These are phyloP conservation scores for Thelonectria blattea DNA, from an alignment of 2,329 filamentous ascomycete genomes.

Conservation along the genomic window DNA sequence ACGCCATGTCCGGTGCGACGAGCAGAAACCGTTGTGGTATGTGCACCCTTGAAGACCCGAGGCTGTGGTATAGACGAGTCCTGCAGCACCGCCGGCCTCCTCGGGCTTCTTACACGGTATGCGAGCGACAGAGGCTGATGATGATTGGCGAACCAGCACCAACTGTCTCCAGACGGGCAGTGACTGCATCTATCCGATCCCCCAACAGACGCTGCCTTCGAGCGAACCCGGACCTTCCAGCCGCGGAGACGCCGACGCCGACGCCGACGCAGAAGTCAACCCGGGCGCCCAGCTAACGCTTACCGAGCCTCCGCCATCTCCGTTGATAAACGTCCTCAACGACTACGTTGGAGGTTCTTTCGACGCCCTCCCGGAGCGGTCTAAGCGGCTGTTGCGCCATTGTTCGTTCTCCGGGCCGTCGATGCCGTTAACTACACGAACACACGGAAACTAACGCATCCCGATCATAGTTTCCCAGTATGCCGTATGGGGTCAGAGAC, in stretches of 20 bases:
- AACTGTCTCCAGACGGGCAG: constrained; percentile 53
- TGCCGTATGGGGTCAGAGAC: constrained; percentile 49
- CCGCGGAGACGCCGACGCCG: constrained; percentile 11
- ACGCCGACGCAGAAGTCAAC: neutral
- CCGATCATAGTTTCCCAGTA: constrained; percentile 47
- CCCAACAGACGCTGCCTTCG: constrained; percentile 35
- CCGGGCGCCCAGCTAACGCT: constrained; percentile 24
- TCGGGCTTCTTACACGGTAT: constrained; percentile 10
- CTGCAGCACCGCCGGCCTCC: constrained; percentile 26
- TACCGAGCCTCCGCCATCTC: constrained; percentile 26
- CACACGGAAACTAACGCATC: constrained; percentile 21
- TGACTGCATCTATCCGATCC: constrained; percentile 48
- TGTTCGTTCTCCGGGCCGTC: constrained; percentile 29
- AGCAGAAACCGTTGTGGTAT: constrained; percentile 53
- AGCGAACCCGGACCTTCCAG: constrained; percentile 33
- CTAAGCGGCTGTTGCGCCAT: constrained; percentile 40
- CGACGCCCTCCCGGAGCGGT: constrained; percentile 40
- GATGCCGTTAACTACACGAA: neutral
- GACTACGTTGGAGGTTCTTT: constrained; percentile 43
- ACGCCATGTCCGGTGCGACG: constrained; percentile 54
- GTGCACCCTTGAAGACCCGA: constrained; percentile 34
- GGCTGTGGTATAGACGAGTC: constrained; percentile 34
- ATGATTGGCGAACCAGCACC: constrained; percentile 43
- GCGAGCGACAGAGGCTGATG: constrained; percentile 25
- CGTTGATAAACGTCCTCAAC: constrained; percentile 32